A percentile compares a stretch with the other conserved stretches of the same genome.
These are phyloP conservation scores for Solanum appendiculatum DNA, from an alignment of 257 asterid species.

Conservation along the genomic window DNA sequence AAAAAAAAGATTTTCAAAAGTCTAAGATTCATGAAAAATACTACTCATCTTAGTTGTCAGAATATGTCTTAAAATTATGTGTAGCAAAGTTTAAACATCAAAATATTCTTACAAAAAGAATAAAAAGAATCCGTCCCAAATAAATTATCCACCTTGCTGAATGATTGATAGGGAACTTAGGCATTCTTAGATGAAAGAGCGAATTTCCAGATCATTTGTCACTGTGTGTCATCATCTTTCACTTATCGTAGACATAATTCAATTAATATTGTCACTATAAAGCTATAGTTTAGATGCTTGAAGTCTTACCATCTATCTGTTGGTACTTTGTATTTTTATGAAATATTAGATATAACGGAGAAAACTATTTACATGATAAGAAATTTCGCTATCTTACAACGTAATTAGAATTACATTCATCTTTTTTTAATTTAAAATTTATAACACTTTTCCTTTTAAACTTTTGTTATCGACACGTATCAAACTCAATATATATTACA, in stretches of 20 bases:
- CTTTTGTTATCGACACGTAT: neutral
- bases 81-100: too few species aligned
- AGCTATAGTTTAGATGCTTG: too few species aligned
- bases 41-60: too few species aligned
- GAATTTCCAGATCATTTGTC: neutral
- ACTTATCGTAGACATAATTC: neutral
- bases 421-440: too few species aligned
- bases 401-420: too few species aligned
- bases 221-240: neutral
- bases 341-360: neutral
- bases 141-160: neutral
- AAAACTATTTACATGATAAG: neutral
- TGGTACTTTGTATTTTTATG: neutral
- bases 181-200: neutral
- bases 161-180: neutral
- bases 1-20: neutral
- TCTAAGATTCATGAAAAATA: too few species aligned
- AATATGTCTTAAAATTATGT: too few species aligned
- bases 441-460: neutral
- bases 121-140: neutral
- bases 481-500: neutral
- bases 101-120: neutral
- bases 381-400: neutral
- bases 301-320: too few species aligned
- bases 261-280: neutral